Evolutionary conservation across 2,329 filamentous ascomycete species (phyloP), one percentile per base, ranked within the genome.

Genomic region (Coniochaeta ligniaria): DNA sequence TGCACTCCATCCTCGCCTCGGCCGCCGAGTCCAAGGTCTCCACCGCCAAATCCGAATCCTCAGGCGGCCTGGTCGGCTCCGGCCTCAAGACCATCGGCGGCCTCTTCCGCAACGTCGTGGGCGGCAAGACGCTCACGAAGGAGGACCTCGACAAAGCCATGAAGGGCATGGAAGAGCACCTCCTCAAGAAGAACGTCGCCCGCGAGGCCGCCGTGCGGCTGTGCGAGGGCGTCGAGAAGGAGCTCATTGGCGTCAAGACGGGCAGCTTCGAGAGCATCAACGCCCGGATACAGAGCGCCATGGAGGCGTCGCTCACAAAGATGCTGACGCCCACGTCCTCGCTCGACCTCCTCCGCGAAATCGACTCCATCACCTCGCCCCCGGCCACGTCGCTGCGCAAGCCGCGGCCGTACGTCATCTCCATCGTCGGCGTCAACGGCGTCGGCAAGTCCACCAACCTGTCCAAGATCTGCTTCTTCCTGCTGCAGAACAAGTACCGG

Each of bases 391-490:
- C 86, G 33, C 80, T 87, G 63, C 78, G 84, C 66, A 81, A 82
- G 62, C 75, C 83, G 22, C 88, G 95, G 4, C 95, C 95, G 50
- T 99, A 98, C 72, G 94, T 98, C 69, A 96, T 99, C 72, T 97
- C 92, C 61, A 96, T 99, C 63, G 95, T 99, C 50, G 95, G 95
- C 63, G 95, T 99, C 72, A 99, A 99, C 73, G 95, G 95, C 59
- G 95, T 99, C 41, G 95, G 95, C 71, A 99, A 99, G 78, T 97
- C 93, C 17, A 99, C 95, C 59, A 98, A 97, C 72, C 82, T 99
- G 41, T 94, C 91, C 74, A 99, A 99, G 76, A 96, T 99, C 66
- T 96, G 93, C 74, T 99, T 95, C 77, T 99, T 99, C 78, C 81
- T 99, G 41, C 81, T 99, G 35, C 94, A 99, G 75, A 99, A 99